Evolutionary conservation across 2,329 filamentous ascomycete species (phyloP).

Genomic region (Falciphora oryzae): DNA sequence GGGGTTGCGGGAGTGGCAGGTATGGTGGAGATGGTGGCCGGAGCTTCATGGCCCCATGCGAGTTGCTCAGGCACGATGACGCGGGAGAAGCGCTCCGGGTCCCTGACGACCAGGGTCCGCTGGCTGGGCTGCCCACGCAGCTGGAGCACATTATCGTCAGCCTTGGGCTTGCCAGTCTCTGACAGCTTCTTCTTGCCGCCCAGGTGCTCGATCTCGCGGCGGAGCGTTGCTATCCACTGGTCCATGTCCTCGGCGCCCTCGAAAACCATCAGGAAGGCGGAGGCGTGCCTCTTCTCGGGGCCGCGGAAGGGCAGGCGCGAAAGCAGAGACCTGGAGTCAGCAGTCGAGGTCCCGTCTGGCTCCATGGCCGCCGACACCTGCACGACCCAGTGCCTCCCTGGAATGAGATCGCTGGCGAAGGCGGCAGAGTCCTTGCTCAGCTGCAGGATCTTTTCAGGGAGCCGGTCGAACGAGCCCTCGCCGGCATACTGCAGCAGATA

Average conservation of each 20-base stretch:
- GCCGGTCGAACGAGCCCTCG: conserved; percentile 62
- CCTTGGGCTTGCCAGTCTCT: conserved; percentile 50
- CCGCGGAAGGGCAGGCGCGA: conserved; percentile 58
- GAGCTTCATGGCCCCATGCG: not conserved
- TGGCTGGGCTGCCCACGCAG: conserved; percentile 37
- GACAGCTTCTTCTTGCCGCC: conserved; percentile 60
- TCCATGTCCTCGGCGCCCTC: conserved; percentile 71
- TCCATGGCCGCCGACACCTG: conserved; percentile 65
- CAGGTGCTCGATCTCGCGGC: conserved; percentile 63
- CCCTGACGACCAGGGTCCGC: conserved; percentile 40
- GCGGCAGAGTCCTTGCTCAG: conserved; percentile 70
- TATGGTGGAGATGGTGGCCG: conserved; percentile 22
- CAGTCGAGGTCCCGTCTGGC: conserved; percentile 43
- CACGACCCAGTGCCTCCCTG: conserved; percentile 73
- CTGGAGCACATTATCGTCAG: conserved; percentile 29
- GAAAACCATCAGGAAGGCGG: conserved; percentile 67
- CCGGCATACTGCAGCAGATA: conserved; percentile 70
- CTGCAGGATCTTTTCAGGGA: conserved; percentile 68
- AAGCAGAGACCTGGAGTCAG: conserved; percentile 56
- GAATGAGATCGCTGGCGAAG: conserved; percentile 74
- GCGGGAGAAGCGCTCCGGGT: conserved; percentile 40
- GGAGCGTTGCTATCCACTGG: conserved; percentile 62
- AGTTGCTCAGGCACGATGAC: conserved; percentile 16
- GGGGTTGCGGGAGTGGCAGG: conserved; percentile 11
- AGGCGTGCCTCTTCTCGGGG: conserved; percentile 49